Conservation (phyloP, 2,329 filamentous ascomycete genomes). For the Aspergillus tamarii region DNA sequence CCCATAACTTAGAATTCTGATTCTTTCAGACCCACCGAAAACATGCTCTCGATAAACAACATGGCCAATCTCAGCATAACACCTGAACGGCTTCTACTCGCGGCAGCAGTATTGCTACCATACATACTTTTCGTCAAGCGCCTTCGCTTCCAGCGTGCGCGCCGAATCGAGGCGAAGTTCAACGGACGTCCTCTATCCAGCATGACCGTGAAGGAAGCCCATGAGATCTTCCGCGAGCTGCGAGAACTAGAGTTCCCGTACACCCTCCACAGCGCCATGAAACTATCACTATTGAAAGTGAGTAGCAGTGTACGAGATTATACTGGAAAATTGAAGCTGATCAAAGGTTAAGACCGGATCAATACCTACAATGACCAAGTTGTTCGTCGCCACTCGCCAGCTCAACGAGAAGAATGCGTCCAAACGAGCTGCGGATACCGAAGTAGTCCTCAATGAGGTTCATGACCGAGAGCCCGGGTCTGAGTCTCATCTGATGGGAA, state of each 20-base stretch:
- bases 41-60: background rate
- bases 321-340: background rate
- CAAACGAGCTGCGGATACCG: conserved; percentile 54
- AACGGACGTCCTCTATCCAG: conserved; percentile 23
- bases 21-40: background rate
- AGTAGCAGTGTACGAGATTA: background rate
- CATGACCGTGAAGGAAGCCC: conserved; percentile 33
- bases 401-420: conserved; percentile 45
- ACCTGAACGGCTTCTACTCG: background rate
- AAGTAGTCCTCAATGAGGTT: conserved; percentile 48
- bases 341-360: conserved; percentile 44
- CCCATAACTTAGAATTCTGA: background rate
- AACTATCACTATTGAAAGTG: conserved; percentile 28
- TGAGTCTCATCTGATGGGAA: conserved; percentile 47
- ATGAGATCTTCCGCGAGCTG: conserved; percentile 28
- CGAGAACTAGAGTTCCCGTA: conserved; percentile 35
- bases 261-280: conserved; percentile 28
- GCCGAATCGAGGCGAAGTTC: background rate
- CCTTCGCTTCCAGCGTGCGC: background rate
- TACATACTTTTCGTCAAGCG: background rate
- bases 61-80: background rate
- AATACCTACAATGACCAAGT: conserved; percentile 51
- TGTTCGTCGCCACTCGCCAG: conserved; percentile 50
- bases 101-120: background rate
- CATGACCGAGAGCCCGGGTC: conserved; percentile 38